Base-by-base conservation (phyloP, 108 stramenopile species). In the Pseudonitzschia delicatissima region DNA sequence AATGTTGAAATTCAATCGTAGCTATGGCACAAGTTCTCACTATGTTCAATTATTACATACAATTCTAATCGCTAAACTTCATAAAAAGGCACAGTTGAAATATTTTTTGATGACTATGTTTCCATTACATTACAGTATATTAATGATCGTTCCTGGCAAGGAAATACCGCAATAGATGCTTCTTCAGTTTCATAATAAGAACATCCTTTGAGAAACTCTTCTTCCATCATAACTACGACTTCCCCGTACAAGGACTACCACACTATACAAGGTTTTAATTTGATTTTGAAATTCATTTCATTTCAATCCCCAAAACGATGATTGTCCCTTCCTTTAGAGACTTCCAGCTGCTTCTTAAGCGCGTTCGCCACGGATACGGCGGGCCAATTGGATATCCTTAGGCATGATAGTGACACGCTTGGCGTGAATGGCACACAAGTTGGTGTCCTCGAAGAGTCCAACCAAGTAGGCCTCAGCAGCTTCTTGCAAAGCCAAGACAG, bases 341-440 rank as follows among this genome's bases (percentile, higher is more conserved):
- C 23, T 45, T 28, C 26, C 47, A 8, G 26, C 44, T 58, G 8
- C 52, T 28, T 12, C 27, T 63, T 89, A 89, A 45, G 88, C 82
- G 65, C 88, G 83, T 72, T 89, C 88, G 64, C 88, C 88, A 68
- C 88, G 88, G 79, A 89, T 89, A 44, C 88, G 85, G 66, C 87
- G 84, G 34, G 88, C 88, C 61, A 86, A 69, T 73, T 92, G 95
- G 49, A 97, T 93, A 71, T 97, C 96, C 84, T 94, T 96, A 45
- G 93, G 90, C 94, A 97, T 95, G 88, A 97, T 97, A 33, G 96
- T 97, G 27, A 97, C 93, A 73, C 96, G 94, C 77, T 93, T 93
- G 68, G 91, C 96, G 83, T 97, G 96, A 64, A 97, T 95, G 57
- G 96, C 96, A 76, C 94, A 95, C 73, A 96, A 82, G 88, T 96